Evolutionary conservation across 441 rosid genomes (phyloP), one percentile per base, ranked within the genome.

Genomic region (Pelargonium cotyledonis): DNA sequence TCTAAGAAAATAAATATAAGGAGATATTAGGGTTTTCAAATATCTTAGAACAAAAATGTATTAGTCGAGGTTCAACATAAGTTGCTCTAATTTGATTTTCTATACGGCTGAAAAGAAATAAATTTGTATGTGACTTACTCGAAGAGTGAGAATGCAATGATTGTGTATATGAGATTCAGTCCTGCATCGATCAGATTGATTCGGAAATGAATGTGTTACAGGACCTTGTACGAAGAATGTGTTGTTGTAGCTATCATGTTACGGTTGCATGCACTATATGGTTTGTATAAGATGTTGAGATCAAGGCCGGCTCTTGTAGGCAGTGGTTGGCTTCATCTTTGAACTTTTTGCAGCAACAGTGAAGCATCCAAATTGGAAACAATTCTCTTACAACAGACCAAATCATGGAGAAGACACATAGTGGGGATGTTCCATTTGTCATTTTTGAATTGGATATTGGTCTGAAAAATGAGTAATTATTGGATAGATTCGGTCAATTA

Each of bases 261-360:
- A 44, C 49, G 12, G 9, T 44, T 44, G 49, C 10, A 44, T 47
- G 15, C 6, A 51, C 18, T 51, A 51, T 14, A 51, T 51, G 57
- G 57, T 51, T 51, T 14, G 57, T 51, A 51, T 4, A 51, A 7
- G 16, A 51, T 14, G 57, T n/a, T n/a, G 7, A 51, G 57, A 51
- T 51, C 57, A 51, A 51, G 18, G 57, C 57, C 57, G 57, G 57
- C 57, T n/a, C 8, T 51, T 51, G 18, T 47, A 47, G n/a, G 55
- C 55, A 47, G 3, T 47, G 55, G 57, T 51, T 51, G 57, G 57
- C 57, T 51, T 51, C 57, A 51, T 51, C 57, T 51, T 14, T n/a
- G 18, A 51, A 51, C 57, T 51, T 51, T 51, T 51, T 51, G 57
- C 7, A n/a, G 18, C 57, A 51, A 51, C 15, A n/a, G 18, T 51